Base-by-base conservation (phyloP, 2,329 filamentous ascomycete genomes). In the Fusarium sp. region DNA sequence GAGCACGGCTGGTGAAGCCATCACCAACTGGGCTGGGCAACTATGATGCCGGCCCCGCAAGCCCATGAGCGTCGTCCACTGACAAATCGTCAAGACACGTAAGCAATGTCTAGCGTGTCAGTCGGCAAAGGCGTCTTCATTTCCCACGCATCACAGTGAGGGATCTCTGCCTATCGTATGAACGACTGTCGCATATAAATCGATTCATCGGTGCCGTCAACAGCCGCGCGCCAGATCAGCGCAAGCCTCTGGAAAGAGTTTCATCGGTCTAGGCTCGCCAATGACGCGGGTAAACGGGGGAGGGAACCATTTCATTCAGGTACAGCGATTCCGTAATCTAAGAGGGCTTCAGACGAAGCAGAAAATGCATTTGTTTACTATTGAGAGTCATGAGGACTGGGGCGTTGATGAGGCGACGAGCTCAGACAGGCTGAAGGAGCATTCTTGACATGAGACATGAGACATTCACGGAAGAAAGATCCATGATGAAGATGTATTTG, bases 361-460 rank as follows among this genome's bases (percentile, higher is more conserved):
- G 22, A 38, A 31, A 33, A 15, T 17, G 28, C 33, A 22, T 48
- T 36, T 71, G 62, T 71, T 71, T 65, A 70, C 68, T 28, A 36
- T 48, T 35, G n/a, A 35, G 39, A 38, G 42, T 56, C 41, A 54
- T 45, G 57, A 61, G 35, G 49, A 39, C 24, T 56, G 60, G 24
- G 39, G n/a, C 24, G 71, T 70, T 74, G 71, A 41, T 70, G 55
- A 61, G 70, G 70, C 38, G 55, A 73, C 36, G 41, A 51, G 31
- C 18, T 63, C 8, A 35, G 36, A 55, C 64, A 63, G 49, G 24
- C 31, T 69, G 44, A 57, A 39, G 42, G 58, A 63, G 42, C 71
- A 73, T 73, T 73, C 70, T 73, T 73, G n/a, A 63, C n/a, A 41
- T 67, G 61, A 74, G 70, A 74, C 15, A 45, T 71, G 57, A 74